These are phyloP conservation scores for Taphrina flavorubra DNA, from an alignment of 1,139 yeast species.

Conservation along the genomic window DNA sequence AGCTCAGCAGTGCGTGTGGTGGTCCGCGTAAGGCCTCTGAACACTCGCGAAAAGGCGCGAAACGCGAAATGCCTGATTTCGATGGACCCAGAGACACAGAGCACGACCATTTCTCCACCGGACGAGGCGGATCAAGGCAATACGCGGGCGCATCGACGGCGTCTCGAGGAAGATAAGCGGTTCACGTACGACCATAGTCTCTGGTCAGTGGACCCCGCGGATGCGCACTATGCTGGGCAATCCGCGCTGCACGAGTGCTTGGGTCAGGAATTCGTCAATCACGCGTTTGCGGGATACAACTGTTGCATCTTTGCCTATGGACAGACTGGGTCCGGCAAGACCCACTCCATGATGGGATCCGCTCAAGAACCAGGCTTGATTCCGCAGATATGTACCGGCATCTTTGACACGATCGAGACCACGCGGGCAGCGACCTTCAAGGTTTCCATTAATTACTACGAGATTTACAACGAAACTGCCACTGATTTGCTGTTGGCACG, in stretches of 20 bases:
- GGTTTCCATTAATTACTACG: conserved; percentile 66
- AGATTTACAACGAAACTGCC: conserved; percentile 75
- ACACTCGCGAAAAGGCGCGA: conserved; percentile 48
- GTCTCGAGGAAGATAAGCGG: conserved; percentile 49
- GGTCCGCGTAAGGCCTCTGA: conserved; percentile 53
- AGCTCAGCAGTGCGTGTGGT: conserved; percentile 50
- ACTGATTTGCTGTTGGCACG: conserved; percentile 58
- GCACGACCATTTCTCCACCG: conserved; percentile 41
- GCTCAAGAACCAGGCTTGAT: conserved; percentile 62
- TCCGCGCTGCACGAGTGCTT: conserved; percentile 58
- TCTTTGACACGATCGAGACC: conserved; percentile 58
- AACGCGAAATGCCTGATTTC: conserved; percentile 47
- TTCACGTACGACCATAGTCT: conserved; percentile 66
- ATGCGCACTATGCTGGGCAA: conserved; percentile 58
- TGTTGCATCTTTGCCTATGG: conserved; percentile 87
- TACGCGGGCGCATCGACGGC: conserved; percentile 31
- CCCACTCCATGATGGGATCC: conserved; percentile 70
- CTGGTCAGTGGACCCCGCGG: conserved; percentile 61
- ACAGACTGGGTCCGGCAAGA: conserved; percentile 86
- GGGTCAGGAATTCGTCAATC: conserved; percentile 66
- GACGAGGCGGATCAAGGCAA: conserved; percentile 29
- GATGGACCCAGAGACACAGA: conserved; percentile 47
- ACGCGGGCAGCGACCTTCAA: conserved; percentile 54
- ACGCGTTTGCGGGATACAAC: conserved; percentile 76
- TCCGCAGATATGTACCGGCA: conserved; percentile 63